Evolutionary conservation across 2,329 filamentous ascomycete species (phyloP).

Genomic region (Daldinia sp.): DNA sequence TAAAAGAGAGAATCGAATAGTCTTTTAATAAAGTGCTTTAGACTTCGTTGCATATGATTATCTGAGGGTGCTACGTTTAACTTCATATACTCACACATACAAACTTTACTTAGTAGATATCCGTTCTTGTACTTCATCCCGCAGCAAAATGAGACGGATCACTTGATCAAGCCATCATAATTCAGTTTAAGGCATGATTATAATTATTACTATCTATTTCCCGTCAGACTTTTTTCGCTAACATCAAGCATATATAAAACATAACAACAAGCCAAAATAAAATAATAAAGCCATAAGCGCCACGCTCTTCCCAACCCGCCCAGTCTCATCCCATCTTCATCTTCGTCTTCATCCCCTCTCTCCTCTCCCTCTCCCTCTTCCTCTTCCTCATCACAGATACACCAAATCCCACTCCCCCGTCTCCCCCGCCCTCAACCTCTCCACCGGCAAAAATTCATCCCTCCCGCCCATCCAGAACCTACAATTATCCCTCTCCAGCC

Average conservation of each 20-base stretch:
- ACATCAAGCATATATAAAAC: neutral
- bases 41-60: neutral
- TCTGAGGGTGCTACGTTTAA: neutral
- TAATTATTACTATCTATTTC: neutral
- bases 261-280: neutral
- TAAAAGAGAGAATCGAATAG: neutral
- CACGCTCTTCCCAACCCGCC: constrained; percentile 5
- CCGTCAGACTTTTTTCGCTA: neutral
- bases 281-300: neutral
- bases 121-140: neutral
- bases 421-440: constrained; percentile 26
- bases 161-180: neutral
- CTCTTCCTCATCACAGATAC: constrained; percentile 20
- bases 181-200: neutral
- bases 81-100: neutral
- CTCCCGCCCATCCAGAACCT: constrained; percentile 34
- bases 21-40: neutral
- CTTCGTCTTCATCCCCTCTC: neutral
- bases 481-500: constrained; percentile 28
- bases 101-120: neutral
- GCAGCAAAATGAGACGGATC: neutral
- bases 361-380: no score
- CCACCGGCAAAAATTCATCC: constrained; percentile 43
- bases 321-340: neutral
- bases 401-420: constrained; percentile 35